Percentiles rank a stretch among this genome's conserved stretches.
Evolutionary conservation across 2,329 filamentous ascomycete species (phyloP).

Genomic region (Penicillium corylophilum): DNA sequence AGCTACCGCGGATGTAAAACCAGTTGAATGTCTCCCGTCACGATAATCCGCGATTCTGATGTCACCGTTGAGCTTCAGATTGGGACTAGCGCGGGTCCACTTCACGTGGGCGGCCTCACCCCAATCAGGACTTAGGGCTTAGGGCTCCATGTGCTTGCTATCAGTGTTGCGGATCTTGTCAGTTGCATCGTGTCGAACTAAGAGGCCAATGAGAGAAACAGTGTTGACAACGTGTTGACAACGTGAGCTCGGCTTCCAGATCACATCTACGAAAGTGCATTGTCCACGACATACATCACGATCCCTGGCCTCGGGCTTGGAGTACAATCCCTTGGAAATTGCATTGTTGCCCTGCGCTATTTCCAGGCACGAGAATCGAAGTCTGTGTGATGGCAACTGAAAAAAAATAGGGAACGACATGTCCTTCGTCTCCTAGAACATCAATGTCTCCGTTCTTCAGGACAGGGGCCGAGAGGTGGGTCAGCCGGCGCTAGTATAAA

Average conservation of each 20-base stretch:
- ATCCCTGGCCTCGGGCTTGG: no score
- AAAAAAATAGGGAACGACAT: neutral
- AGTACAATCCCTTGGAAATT: no score
- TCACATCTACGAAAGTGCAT: neutral
- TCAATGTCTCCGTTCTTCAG: neutral
- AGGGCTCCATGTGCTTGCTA: no score
- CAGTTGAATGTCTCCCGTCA: neutral
- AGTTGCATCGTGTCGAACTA: neutral
- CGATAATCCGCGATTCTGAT: neutral
- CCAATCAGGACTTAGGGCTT: neutral
- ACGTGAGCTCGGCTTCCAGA: neutral
- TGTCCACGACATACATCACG: no score
- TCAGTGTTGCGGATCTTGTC: no score
- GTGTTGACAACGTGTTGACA: neutral
- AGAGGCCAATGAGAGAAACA: neutral
- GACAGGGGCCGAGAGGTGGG: no score
- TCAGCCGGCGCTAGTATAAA: no score
- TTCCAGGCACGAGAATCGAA: no score
- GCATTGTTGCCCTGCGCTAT: no score
- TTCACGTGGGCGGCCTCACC: neutral
- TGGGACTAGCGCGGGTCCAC: constrained; percentile 13
- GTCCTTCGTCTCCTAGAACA: no score
- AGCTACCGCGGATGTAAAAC: neutral
- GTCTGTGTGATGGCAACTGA: no score
- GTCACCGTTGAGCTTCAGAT: constrained; percentile 6